Conservation (phyloP, 345 rosid species). For the Cardiospermum halicacabum region DNA sequence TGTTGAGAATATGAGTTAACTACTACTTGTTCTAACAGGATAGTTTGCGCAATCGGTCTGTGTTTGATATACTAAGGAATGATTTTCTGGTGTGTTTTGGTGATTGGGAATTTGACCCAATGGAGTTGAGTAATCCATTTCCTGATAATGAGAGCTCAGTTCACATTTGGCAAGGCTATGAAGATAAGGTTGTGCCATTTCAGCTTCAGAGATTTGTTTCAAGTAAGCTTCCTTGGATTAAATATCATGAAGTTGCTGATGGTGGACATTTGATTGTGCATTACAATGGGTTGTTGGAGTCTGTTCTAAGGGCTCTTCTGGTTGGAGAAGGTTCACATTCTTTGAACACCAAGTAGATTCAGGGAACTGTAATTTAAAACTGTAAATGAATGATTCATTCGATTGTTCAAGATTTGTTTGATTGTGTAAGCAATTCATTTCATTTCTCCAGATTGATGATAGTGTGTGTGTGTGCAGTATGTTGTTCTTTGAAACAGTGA, state of each 20-base stretch:
- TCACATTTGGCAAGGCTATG: slow-evolving; percentile 85
- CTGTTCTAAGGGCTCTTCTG: slow-evolving; percentile 60
- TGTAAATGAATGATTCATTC: slow-evolving; percentile 8
- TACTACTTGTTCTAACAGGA: slow-evolving; percentile 41
- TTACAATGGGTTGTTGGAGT: slow-evolving; percentile 61
- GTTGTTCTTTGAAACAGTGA: slow-evolving; percentile 19
- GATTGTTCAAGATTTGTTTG: slow-evolving; percentile 17
- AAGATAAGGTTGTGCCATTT: slow-evolving; percentile 80
- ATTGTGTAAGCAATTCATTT: slow-evolving; percentile 24
- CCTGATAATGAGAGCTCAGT: slow-evolving; percentile 35
- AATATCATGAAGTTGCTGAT: slow-evolving; percentile 72
- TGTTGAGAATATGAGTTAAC: background rate
- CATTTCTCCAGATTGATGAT: slow-evolving; percentile 3
- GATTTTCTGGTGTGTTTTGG: slow-evolving; percentile 63
- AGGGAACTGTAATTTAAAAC: slow-evolving; percentile 18
- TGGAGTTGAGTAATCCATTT: slow-evolving; percentile 47
- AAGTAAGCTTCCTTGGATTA: slow-evolving; percentile 66
- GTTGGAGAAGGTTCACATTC: slow-evolving; percentile 64
- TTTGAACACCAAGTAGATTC: slow-evolving; percentile 30
- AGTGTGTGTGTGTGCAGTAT: slow-evolving; percentile 2
- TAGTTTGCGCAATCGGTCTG: slow-evolving; percentile 37
- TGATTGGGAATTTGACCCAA: slow-evolving; percentile 85
- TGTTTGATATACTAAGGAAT: slow-evolving; percentile 52
- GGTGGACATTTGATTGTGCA: slow-evolving; percentile 92
- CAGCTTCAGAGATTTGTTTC: slow-evolving; percentile 67